A percentile compares a stretch with the other conserved stretches of the same genome.
Conservation (phyloP, 2,329 filamentous ascomycete species). For the Curvularia lunata region DNA sequence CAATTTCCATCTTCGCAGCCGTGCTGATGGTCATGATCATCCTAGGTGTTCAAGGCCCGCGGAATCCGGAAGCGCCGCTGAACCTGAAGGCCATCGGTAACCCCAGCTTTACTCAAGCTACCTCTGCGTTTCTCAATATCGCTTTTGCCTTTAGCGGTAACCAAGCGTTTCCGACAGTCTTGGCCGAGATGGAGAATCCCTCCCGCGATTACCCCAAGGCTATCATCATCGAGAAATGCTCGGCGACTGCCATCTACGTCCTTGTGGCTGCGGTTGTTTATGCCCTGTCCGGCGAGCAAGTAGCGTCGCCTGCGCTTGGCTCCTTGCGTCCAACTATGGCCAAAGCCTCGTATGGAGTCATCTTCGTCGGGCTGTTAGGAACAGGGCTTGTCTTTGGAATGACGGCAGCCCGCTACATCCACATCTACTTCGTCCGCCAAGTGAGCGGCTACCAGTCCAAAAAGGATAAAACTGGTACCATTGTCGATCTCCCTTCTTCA, state of each 20-base stretch:
- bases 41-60: constrained; percentile 33
- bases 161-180: constrained; percentile 37
- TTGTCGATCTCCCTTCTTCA: constrained; percentile 8
- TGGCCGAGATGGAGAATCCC: constrained; percentile 38
- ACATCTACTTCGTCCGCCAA: constrained; percentile 33
- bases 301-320: constrained; percentile 34
- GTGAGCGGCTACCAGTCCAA: constrained; percentile 23
- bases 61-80: constrained; percentile 27
- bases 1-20: constrained; percentile 29
- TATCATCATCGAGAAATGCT: constrained; percentile 35
- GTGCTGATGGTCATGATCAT: constrained; percentile 38
- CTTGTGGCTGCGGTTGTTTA: constrained; percentile 35
- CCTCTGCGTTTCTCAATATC: constrained; percentile 37
- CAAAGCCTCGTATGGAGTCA: constrained; percentile 33
- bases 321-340: constrained; percentile 30
- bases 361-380: constrained; percentile 32
- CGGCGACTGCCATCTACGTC: constrained; percentile 29
- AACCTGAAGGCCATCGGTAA: constrained; percentile 32
- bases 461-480: constrained; percentile 11
- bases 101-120: constrained; percentile 31
- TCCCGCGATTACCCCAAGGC: constrained; percentile 35
- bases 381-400: constrained; percentile 35
- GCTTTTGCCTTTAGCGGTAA: constrained; percentile 39
- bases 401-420: constrained; percentile 32
- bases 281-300: constrained; percentile 34